Conservation (phyloP, 2,329 filamentous ascomycete genomes). For the Proliferodiscus dingleyae region DNA sequence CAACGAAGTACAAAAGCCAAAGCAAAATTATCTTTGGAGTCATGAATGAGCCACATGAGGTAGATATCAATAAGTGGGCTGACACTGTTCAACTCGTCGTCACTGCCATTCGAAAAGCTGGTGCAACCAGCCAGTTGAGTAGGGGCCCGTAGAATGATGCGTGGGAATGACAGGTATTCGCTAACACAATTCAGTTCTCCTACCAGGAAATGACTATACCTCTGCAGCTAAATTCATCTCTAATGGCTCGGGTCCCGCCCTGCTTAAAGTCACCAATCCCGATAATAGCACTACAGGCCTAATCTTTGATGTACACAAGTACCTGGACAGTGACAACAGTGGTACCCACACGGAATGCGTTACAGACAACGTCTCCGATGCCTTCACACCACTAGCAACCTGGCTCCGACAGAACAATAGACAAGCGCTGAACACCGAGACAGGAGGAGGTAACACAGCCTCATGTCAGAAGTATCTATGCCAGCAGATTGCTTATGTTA, state of each 20-base stretch:
- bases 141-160: background rate
- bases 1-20: conserved; percentile 51
- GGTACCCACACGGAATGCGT: conserved; percentile 49
- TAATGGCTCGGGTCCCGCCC: conserved; percentile 45
- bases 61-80: conserved; percentile 53
- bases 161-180: background rate
- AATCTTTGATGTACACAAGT: conserved; percentile 57
- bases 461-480: conserved; percentile 33
- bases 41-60: conserved; percentile 58
- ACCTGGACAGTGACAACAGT: conserved; percentile 53
- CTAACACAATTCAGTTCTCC: conserved; percentile 39
- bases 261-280: conserved; percentile 52
- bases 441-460: conserved; percentile 37
- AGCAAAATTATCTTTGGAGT: conserved; percentile 56
- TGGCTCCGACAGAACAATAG: conserved; percentile 45
- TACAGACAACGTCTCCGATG: conserved; percentile 44
- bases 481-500: conserved; percentile 29
- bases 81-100: conserved; percentile 57
- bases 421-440: conserved; percentile 48
- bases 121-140: conserved; percentile 56
- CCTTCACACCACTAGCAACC: conserved; percentile 42
- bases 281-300: conserved; percentile 52
- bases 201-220: conserved; percentile 58
- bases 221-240: conserved; percentile 45
- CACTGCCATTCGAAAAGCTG: conserved; percentile 58